Evolutionary conservation across 2,329 filamentous ascomycete genomes (phyloP), one percentile per base, ranked within the genome.

Genomic region (Podosphaera fusca): DNA sequence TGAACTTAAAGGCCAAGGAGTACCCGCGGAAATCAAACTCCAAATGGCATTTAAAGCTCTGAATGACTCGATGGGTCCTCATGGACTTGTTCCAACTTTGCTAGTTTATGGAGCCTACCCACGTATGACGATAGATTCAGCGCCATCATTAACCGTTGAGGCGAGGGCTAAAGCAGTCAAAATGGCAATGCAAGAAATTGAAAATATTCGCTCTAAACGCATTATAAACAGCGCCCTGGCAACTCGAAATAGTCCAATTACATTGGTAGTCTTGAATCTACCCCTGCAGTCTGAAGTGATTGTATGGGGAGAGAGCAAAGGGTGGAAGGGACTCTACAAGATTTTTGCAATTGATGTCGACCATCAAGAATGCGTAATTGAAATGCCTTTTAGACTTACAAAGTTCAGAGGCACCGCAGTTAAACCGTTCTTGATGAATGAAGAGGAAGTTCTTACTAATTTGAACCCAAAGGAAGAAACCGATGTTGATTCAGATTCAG

Each of bases 141-240:
- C 49, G 49, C 49, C 40, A 29, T 31, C 31, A n/a, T 30, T 38
- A 29, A 38, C 55, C 1, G 34, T 49, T 9, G 38, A 4, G 3
- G 36, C 50, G 35, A 5, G 54, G 21, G 42, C 58, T 42, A 30
- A 21, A 21, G 54, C 59, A 30, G 10, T 59, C 12, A 53, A 55
- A 33, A 60, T 58, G 30, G 59, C 56, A 3, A 59, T 57, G 45
- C 49, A 55, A 12, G 56, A 59, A 50, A 38, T 59, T 21, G 2
- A 51, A 8, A 58, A 57, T 2, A 33, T 56, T 8, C 45, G 38
- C n/a, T 46, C 52, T 6, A 30, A 49, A 36, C 33, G 51, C 3
- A 21, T 55, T 9, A 6, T 57, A 31, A 36, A 55, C 2, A 47
- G 56, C 29, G 50, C 56, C 1, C n/a, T 59, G 0, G 42, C 34